Evolutionary conservation across 768 basidiomycete genomes (phyloP), one percentile per base, ranked within the genome.

Genomic region (Termitomyces sp.): DNA sequence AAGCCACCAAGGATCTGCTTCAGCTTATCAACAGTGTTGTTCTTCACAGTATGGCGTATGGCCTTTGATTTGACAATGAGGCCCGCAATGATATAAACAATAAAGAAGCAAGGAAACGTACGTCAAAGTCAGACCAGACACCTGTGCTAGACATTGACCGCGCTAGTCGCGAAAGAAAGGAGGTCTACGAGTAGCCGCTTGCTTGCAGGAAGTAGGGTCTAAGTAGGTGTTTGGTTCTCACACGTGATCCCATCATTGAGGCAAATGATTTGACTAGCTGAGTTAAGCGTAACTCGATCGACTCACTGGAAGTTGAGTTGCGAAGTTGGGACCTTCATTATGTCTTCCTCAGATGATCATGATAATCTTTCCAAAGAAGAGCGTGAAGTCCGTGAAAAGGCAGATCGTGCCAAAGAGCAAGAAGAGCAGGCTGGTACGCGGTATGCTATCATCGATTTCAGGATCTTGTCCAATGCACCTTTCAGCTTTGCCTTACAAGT

Each of bases 401-500:
- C 74, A 9, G 84, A 88, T 55, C 79, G 83, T 57, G 81, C 79
- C 46, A 79, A 85, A 18, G 95, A 97, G 73, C 70, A 72, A 62
- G 77, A 71, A 46, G 95, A 97, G 71, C 95, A 97, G 73, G 90
- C 86, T 60, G 87, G 94, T 95, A 74, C 62, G 84, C 63, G 52
- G 47, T 43, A 60, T 63, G 55, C 58, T 62, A 50, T 49, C 10
- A 48, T 59, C 57, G 44, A 48, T 53, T 32, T 29, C 22, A n/a
- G 41, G 53, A 60, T 62, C 62, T 63, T 53, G 63, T 55, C 56
- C 57, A 55, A 61, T 66, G 61, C 60, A 65, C 63, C 60, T 48
- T 26, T 63, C 46, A 94, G 92, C 85, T 18, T 76, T 99, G 60
- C 97, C 97, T 5, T 98, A 96, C 71, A 76, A 72, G 55, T 99